Conservation (phyloP, 164 flowering plant genomes). For the Cinnamomum micranthum region DNA sequence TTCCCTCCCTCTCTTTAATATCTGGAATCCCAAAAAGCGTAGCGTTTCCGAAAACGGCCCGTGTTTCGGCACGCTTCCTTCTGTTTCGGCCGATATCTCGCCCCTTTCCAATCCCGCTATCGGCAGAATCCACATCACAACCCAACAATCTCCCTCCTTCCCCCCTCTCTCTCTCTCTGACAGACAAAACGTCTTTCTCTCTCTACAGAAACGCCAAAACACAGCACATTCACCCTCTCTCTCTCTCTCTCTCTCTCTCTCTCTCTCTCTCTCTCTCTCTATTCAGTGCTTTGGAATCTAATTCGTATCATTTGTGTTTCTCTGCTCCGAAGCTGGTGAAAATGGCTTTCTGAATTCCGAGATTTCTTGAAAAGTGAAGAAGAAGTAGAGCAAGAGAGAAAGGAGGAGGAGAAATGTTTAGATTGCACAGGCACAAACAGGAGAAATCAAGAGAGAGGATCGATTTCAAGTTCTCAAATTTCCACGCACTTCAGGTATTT, state of each 20-base stretch:
- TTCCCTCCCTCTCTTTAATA: too few species aligned
- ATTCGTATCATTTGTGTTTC: too few species aligned
- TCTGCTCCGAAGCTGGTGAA: not conserved
- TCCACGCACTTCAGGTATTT: constrained; percentile 54
- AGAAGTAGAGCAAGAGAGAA: constrained; percentile 5
- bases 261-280: not conserved
- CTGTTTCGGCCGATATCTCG: too few species aligned
- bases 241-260: not conserved
- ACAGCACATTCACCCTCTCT: constrained; percentile 1
- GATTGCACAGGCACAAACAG: constrained; percentile 44
- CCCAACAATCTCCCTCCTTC: too few species aligned
- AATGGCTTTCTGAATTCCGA: not conserved
- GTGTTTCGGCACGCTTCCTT: too few species aligned
- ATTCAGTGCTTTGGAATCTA: not conserved
- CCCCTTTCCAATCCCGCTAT: too few species aligned
- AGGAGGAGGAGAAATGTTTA: constrained; percentile 46
- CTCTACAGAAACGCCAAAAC: constrained; percentile 3
- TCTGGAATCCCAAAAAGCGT: not conserved
- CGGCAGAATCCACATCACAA: too few species aligned
- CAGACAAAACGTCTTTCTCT: not conserved
- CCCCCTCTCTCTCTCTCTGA: not conserved
- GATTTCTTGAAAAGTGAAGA: not conserved
- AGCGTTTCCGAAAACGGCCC: not conserved
- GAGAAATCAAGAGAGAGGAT: constrained; percentile 49
- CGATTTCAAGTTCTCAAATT: constrained; percentile 58